Evolutionary conservation across 2,329 filamentous ascomycete species (phyloP).

Genomic region (Fonsecaea pedrosoi): DNA sequence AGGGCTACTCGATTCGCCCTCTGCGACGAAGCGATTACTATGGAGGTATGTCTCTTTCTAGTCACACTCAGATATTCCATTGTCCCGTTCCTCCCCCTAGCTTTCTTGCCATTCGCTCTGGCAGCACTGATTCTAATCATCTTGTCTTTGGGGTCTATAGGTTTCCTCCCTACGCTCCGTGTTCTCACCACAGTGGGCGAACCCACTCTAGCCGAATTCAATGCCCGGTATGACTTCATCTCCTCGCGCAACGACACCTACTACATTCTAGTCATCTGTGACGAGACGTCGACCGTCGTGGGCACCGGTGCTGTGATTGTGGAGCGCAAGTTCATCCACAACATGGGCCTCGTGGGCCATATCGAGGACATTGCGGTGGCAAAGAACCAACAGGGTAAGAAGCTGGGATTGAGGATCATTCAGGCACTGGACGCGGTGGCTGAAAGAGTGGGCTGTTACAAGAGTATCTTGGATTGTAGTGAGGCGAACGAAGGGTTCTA

Average conservation of each 20-base stretch:
- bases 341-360: constrained; percentile 75
- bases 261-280: constrained; percentile 84
- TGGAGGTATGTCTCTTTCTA: constrained; percentile 50
- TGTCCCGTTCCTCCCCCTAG: not conserved
- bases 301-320: constrained; percentile 89
- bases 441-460: constrained; percentile 90
- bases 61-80: not conserved
- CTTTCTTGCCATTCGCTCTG: not conserved
- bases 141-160: constrained; percentile 20
- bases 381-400: constrained; percentile 96
- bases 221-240: constrained; percentile 83
- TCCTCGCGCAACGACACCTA: constrained; percentile 75
- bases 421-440: constrained; percentile 91
- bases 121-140: not conserved
- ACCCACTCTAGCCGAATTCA: constrained; percentile 75
- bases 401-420: constrained; percentile 88
- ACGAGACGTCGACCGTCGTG: constrained; percentile 74
- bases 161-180: constrained; percentile 88
- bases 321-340: constrained; percentile 75
- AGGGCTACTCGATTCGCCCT: constrained; percentile 82
- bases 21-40: constrained; percentile 79
- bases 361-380: constrained; percentile 98
- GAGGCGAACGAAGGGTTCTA: constrained; percentile 98
- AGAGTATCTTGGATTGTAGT: constrained; percentile 94
- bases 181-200: constrained; percentile 94